Evolutionary conservation across 202 grass and related monocot genomes (phyloP), one percentile per base, ranked within the genome.

Genomic region (Sporobolus alterniflorus): DNA sequence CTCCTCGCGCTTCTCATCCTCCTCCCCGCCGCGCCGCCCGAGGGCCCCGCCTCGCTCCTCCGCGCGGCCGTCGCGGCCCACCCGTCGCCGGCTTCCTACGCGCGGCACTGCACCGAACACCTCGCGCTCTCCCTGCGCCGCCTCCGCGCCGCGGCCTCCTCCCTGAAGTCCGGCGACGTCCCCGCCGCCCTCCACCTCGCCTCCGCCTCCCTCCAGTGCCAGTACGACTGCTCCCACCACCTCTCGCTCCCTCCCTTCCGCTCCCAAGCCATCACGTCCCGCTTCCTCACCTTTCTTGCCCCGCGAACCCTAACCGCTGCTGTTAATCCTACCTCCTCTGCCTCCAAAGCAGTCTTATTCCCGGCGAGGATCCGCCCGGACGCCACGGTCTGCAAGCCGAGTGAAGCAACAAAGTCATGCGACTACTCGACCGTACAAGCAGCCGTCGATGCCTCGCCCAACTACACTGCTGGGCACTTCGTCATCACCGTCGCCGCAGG

Each of bases 201-300:
- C 49, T 91, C 89, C 66, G 89, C 83, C 33, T 83, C 74, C 42
- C 85, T 94, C 67, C 92, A 91, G 81, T 91, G 51, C 83, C 92
- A 94, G 71, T 89, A 94, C 40, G 89, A 91, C 75, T 94, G 92
- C 67, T 89, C 76, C 67, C 84, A 91, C 71, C 87, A 86, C 83
- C 86, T 91, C 7, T 87, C 80, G 26, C 64, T 81, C 44, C 86
- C 87, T 14, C 46, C 84, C n/a, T 83, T 74, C 86, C 75, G 69
- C 73, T 90, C 75, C 60, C 55, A 85, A 40, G 5, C 15, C 14
- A 78, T 79, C 82, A 86, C 82, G 34, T 89, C 78, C 34, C 72
- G 71, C 80, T 80, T 85, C 79, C 86, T 74, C 75, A 73, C 48
- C 36, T 90, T 82, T 75, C 36, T 83, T 59, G 43, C 73, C 81